Evolutionary conservation across 139 green algal genomes (phyloP), one percentile per base, ranked within the genome.

Genomic region (Trebouxia sp.): DNA sequence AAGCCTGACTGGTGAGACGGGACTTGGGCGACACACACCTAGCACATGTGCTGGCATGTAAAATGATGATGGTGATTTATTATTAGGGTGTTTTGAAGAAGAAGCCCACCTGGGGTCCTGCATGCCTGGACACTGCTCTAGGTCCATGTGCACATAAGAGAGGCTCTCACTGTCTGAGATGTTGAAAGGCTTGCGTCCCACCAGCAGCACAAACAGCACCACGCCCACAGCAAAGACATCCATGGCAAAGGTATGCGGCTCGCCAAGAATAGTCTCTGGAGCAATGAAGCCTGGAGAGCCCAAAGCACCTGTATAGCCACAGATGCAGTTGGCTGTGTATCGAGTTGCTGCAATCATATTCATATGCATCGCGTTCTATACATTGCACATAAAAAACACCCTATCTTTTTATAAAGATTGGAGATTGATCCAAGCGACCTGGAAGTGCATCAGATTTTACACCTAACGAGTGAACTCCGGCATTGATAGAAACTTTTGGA

Each of bases 151-250:
- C 14, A 43, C 48, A 50, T 91, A 91, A 7, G 53, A 67, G 35
- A 91, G 83, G 32, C 82, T 85, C 69, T 89, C 82, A 38, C 55
- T 85, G 32, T 91, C 70, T 62, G 83, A 65, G 65, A 91, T 70
- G 77, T 87, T 83, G 80, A 84, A 91, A 41, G 88, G 88, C 75
- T 91, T 91, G 51, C 88, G 83, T 0, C 88, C 88, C 30, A 91
- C 86, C 41, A 91, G 78, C 86, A 91, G 84, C 35, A 91, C 66
- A 42, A 91, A 91, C 3, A 89, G 74, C 10, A 91, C 56, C 26
- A 88, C 84, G 7, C 87, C 87, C 82, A 91, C 72, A 24, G 39
- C 58, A 43, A 84, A 91, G 3, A 91, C 47, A 80, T 91, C 87
- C 87, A 91, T 91, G 53, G 86, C 35, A 20, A 77, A 83, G 37